These are phyloP conservation scores for Camellia oleifera DNA, from an alignment of 179 eudicot species.

Conservation along the genomic window DNA sequence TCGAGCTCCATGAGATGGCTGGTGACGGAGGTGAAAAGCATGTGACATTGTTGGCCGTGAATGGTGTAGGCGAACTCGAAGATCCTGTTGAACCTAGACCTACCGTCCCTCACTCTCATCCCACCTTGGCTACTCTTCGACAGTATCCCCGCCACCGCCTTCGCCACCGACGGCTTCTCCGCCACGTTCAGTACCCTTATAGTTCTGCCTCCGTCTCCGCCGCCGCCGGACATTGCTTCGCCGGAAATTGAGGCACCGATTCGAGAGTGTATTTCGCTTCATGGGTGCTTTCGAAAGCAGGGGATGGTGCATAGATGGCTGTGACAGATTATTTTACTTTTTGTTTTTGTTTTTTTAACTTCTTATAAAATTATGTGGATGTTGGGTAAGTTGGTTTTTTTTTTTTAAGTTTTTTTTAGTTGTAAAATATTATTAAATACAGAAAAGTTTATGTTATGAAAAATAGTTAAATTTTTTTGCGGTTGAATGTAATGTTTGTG, in stretches of 20 bases:
- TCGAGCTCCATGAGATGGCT: conserved; percentile 97
- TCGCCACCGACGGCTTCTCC: conserved; percentile 98
- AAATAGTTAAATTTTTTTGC: too few relatives aligned
- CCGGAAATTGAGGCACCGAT: neutral
- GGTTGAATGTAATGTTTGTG: too few relatives aligned
- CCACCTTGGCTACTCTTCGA: conserved; percentile 44
- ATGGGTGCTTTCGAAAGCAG: too few relatives aligned
- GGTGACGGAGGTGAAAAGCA: conserved; percentile 89
- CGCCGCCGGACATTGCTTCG: conserved; percentile 31
- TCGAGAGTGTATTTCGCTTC: neutral
- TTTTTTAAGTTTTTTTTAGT: too few relatives aligned
- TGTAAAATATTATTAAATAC: too few relatives aligned
- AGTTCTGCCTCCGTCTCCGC: conserved; percentile 20
- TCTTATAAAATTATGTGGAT: too few relatives aligned
- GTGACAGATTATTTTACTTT: too few relatives aligned
- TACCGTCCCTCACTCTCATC: conserved; percentile 63
- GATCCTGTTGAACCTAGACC: conserved; percentile 85
- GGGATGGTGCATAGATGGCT: too few relatives aligned
- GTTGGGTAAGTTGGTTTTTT: too few relatives aligned
- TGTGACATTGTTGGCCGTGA: conserved; percentile 57
- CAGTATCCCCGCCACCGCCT: conserved; percentile 71
- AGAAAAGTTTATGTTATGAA: too few relatives aligned
- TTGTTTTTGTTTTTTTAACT: too few relatives aligned
- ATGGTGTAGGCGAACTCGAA: conserved; percentile 73
- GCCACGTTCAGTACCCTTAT: conserved; percentile 87